Conservation (phyloP, 2,329 filamentous ascomycete genomes). For the Ceratocystis papillata region DNA sequence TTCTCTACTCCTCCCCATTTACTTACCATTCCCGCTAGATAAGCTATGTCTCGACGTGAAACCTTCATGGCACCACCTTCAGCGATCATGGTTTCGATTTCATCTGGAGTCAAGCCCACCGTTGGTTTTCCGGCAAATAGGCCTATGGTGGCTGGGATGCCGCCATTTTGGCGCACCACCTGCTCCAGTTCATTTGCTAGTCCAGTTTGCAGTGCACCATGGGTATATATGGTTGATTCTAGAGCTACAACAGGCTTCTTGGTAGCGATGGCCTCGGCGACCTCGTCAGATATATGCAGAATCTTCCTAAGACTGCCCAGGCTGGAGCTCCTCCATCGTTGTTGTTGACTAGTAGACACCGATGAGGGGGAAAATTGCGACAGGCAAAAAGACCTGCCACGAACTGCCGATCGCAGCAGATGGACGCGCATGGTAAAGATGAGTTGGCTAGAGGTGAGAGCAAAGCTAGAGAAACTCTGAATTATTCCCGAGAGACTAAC, state of each 20-base stretch:
- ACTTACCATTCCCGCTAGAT: constrained; percentile 63
- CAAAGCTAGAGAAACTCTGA: background rate
- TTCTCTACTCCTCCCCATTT: background rate
- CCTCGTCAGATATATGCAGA: constrained; percentile 69
- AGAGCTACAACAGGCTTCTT: constrained; percentile 80
- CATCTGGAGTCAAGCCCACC: constrained; percentile 62
- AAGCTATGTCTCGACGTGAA: constrained; percentile 76
- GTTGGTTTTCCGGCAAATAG: constrained; percentile 72
- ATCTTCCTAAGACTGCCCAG: constrained; percentile 35
- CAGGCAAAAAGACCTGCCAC: constrained; percentile 5
- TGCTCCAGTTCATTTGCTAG: constrained; percentile 70
- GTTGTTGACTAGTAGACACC: constrained; percentile 9
- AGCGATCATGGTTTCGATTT: constrained; percentile 62
- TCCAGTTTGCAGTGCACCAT: constrained; percentile 68
- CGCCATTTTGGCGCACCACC: constrained; percentile 69
- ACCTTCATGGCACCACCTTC: constrained; percentile 64
- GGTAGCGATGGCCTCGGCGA: constrained; percentile 61
- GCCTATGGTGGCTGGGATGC: constrained; percentile 80
- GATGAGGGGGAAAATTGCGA: background rate
- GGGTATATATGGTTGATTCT: constrained; percentile 95
- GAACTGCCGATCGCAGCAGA: constrained; percentile 14
- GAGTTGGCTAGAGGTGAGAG: background rate
- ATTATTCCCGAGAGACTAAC: background rate
- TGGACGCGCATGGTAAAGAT: constrained; percentile 3
- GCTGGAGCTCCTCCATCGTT: constrained; percentile 23